phyloP scores from a whole-genome alignment of 768 basidiomycete genomes.

The Leccinellum albellum region DNA sequence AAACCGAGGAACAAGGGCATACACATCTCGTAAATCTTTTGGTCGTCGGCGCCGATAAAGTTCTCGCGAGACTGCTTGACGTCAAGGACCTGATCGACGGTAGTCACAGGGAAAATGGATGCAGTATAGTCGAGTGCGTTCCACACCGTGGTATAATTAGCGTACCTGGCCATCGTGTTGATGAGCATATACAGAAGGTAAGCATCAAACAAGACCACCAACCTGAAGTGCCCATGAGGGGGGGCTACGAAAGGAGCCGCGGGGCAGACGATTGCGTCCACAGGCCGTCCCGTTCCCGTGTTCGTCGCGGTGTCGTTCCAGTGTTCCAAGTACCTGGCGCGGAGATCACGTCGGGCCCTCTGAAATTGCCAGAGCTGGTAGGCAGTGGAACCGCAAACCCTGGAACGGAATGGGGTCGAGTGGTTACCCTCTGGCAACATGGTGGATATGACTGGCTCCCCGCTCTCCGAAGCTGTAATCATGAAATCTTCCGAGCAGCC shows the following conservation, averaged over 20 bases:
- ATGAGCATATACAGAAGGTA: not conserved
- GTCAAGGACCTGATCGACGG: slow-evolving; percentile 54
- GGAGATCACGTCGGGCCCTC: slow-evolving; percentile 40
- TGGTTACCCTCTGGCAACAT: slow-evolving; percentile 38
- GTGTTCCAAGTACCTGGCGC: slow-evolving; percentile 55
- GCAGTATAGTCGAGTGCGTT: slow-evolving; percentile 65
- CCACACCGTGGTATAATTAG: slow-evolving; percentile 57
- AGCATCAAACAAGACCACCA: slow-evolving; percentile 12
- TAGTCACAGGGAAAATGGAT: slow-evolving; percentile 60
- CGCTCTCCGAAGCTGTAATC: slow-evolving; percentile 34
- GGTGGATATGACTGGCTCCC: slow-evolving; percentile 53
- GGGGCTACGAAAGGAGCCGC: slow-evolving; percentile 56
- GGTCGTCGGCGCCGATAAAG: slow-evolving; percentile 50
- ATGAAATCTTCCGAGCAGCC: slow-evolving; percentile 48
- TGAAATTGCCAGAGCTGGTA: slow-evolving; percentile 70
- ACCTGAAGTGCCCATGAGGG: slow-evolving; percentile 61
- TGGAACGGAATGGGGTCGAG: slow-evolving; percentile 27
- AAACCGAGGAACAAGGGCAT: slow-evolving; percentile 15
- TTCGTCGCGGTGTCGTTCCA: slow-evolving; percentile 51
- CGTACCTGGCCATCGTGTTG: slow-evolving; percentile 32
- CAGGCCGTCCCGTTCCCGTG: slow-evolving; percentile 67
- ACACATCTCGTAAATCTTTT: slow-evolving; percentile 52
- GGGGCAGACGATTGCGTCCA: slow-evolving; percentile 73
- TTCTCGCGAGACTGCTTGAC: slow-evolving; percentile 38
- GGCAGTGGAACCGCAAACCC: slow-evolving; percentile 37